Evolutionary conservation across 306 rosid genomes (phyloP).

Genomic region (Rosa rugosa): DNA sequence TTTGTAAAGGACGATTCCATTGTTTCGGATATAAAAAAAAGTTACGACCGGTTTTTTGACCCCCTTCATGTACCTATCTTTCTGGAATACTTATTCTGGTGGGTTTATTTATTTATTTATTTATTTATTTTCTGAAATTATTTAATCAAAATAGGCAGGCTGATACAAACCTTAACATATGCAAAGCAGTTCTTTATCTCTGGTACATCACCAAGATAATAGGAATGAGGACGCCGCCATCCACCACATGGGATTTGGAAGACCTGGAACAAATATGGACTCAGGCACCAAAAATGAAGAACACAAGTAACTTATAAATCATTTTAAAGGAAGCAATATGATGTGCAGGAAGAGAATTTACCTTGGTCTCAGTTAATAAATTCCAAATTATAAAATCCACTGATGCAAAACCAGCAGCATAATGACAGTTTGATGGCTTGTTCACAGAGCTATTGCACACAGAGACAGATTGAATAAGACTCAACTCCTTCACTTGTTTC

Average conservation of each 20-base stretch:
- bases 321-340: constrained; percentile 14
- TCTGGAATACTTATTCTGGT: not conserved
- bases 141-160: constrained; percentile 10
- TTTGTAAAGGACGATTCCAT: not conserved
- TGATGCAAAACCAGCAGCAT: constrained; percentile 91
- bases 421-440: constrained; percentile 40
- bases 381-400: constrained; percentile 87
- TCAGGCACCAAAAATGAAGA: constrained; percentile 22
- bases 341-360: constrained; percentile 29
- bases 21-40: too few relatives aligned
- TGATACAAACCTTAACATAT: constrained; percentile 72
- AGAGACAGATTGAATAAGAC: constrained; percentile 63
- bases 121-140: not conserved
- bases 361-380: constrained; percentile 77
- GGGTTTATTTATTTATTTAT: not conserved
- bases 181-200: constrained; percentile 87
- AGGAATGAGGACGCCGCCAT: constrained; percentile 96
- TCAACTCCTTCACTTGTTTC: constrained; percentile 92
- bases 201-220: constrained; percentile 80
- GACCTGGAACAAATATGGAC: constrained; percentile 48
- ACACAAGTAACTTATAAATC: not conserved
- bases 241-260: constrained; percentile 89
- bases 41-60: not conserved
- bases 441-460: constrained; percentile 35
- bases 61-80: not conserved